Base-by-base conservation (phyloP, 495 filamentous ascomycete species). In the Aspergillus bertholletiae region DNA sequence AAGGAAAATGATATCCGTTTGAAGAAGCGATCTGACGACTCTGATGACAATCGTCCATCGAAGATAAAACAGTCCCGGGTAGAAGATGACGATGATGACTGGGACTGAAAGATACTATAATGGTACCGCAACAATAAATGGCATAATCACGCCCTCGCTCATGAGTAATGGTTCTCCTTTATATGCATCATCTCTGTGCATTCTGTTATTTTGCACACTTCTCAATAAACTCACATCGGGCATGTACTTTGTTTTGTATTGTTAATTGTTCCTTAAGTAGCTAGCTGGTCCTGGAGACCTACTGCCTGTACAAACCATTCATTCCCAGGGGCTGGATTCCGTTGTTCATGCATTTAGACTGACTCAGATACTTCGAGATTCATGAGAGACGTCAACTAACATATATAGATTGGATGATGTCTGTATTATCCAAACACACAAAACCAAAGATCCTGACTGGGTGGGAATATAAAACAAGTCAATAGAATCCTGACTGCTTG, bases 1-100 rank as follows among this genome's bases (percentile, higher is more conserved):
- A 82, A 84, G 49, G 75, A 81, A 37, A 87, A 80, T 56, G 93
- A 97, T 66, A 77, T 87, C 62, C 87, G 92, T 41, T 74, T 94
- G n/a, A 75, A 84, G 63, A 80, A 86, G 62, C 76, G 74, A 53
- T 69, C 76, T 49, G 83, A 80, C 24, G 78, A 74, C 18, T 84
- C 86, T 43, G 83, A 88, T 47, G 81, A 71, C 34, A 59, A 68
- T 40, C 64, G 78, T 70, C 74, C 75, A 67, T 51, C 78, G 68
- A 67, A 71, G 53, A 64, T 70, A 53, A 75, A 70, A 56, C 77
- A 69, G 51, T 63, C 73, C 48, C 73, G 73, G 32, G 58, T 73
- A 18, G 76, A 80, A 54, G 81, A 85, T 39, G 82, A 89, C 57
- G 88, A 91, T 61, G 86, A 88, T 55, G 89, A 91, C 64, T 94